Evolutionary conservation across 2,329 filamentous ascomycete species (phyloP).

Genomic region (Waltergamsia citrina): DNA sequence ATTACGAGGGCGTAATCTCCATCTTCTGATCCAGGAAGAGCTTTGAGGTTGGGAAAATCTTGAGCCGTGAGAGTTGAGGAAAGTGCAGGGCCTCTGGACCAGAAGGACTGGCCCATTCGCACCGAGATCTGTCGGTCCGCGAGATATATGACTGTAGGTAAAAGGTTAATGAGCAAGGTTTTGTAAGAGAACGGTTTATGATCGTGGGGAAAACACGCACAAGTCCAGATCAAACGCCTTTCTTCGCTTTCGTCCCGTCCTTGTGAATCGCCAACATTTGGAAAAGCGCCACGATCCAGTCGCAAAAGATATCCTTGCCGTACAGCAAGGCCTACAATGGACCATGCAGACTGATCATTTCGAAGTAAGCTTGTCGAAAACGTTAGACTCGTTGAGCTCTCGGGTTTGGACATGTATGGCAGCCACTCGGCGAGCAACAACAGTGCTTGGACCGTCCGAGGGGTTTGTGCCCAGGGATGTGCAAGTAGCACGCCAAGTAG

Average conservation of each 20-base stretch:
- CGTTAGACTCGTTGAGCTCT: constrained; percentile 5
- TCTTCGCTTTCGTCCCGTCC: constrained; percentile 2
- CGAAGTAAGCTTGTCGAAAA: constrained; percentile 5
- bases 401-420: constrained; percentile 6
- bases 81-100: constrained; percentile 4
- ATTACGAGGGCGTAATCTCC: constrained; percentile 3
- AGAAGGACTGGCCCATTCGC: constrained; percentile 4
- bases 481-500: constrained; percentile 7
- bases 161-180: too few species aligned
- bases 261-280: neutral
- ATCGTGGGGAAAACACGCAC: constrained; percentile 2
- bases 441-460: constrained; percentile 7
- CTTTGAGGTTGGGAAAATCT: constrained; percentile 4
- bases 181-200: too few species aligned
- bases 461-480: constrained; percentile 7
- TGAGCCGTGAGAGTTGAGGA: constrained; percentile 1
- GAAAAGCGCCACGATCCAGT: constrained; percentile 6
- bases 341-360: constrained; percentile 9
- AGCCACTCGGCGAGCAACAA: constrained; percentile 8
- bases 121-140: constrained; percentile 5
- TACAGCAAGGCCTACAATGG: constrained; percentile 8
- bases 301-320: constrained; percentile 8
- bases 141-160: constrained; percentile 4
- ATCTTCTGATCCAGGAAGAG: neutral
- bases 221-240: constrained; percentile 5